Percentiles rank a stretch among this genome's conserved stretches.
Evolutionary conservation across 495 filamentous ascomycete genomes (phyloP).

Genomic region (Parathielavia appendiculata): DNA sequence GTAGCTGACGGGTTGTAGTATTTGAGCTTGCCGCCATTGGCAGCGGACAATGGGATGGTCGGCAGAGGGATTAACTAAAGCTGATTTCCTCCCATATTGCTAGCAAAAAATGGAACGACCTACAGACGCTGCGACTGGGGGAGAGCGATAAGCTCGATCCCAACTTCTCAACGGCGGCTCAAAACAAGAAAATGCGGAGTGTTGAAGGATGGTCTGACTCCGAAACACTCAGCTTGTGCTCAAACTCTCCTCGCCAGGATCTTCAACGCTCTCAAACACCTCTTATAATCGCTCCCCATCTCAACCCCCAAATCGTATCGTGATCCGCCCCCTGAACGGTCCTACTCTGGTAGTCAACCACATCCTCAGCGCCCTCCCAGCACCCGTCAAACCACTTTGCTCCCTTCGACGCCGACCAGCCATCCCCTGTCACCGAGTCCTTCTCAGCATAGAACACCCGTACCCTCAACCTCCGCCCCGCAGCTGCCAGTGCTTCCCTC

Average conservation of each 20-base stretch:
- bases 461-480: neutral
- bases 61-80: too few species aligned
- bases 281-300: neutral
- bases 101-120: too few species aligned
- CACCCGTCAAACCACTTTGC: neutral
- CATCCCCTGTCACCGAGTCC: neutral
- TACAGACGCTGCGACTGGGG: too few species aligned
- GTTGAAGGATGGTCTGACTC: too few species aligned
- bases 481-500: neutral
- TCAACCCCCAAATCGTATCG: neutral
- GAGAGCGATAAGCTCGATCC: too few species aligned
- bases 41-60: too few species aligned
- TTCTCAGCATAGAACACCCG: slow-evolving; percentile 1
- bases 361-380: neutral
- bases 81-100: too few species aligned
- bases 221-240: neutral
- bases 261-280: neutral
- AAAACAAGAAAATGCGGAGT: too few species aligned
- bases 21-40: too few species aligned
- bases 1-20: too few species aligned
- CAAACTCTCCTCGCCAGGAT: neutral
- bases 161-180: too few species aligned
- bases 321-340: neutral
- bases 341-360: neutral
- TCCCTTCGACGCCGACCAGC: neutral